phyloP scores from a whole-genome alignment of 140 eudicot species.

The Cichorium intybus region DNA sequence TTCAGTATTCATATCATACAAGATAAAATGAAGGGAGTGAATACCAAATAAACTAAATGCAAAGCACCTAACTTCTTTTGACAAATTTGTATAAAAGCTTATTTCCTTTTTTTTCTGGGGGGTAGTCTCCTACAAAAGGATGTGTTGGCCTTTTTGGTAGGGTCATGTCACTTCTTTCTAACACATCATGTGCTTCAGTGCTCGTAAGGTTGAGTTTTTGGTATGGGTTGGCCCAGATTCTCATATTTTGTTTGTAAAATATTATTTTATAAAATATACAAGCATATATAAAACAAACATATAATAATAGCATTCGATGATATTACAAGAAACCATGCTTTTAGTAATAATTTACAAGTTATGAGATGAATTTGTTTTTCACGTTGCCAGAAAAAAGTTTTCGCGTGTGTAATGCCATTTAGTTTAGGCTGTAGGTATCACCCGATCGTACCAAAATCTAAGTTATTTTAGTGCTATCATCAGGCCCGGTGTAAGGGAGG shows the following conservation, averaged over 20 bases:
- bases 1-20: background rate
- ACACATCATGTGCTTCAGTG: slow-evolving; percentile 18
- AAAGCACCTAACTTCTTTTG: background rate
- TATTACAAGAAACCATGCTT: background rate
- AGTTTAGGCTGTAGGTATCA: too few species aligned
- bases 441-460: too few species aligned
- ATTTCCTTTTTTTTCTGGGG: slow-evolving; percentile 23
- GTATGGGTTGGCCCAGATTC: background rate
- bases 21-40: background rate
- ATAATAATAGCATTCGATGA: too few species aligned
- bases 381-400: background rate
- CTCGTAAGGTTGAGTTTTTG: background rate
- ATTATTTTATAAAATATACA: background rate
- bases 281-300: background rate
- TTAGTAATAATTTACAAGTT: background rate
- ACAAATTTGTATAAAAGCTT: slow-evolving; percentile 17
- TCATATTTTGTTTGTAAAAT: background rate
- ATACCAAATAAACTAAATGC: slow-evolving; percentile 2
- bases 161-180: background rate
- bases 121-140: slow-evolving; percentile 24
- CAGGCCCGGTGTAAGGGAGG: too few species aligned
- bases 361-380: background rate
- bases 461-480: too few species aligned
- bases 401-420: background rate
- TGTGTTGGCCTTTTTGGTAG: slow-evolving; percentile 20